phyloP scores from a whole-genome alignment of 257 asterid genomes.

The Anisodus acutangulus region DNA sequence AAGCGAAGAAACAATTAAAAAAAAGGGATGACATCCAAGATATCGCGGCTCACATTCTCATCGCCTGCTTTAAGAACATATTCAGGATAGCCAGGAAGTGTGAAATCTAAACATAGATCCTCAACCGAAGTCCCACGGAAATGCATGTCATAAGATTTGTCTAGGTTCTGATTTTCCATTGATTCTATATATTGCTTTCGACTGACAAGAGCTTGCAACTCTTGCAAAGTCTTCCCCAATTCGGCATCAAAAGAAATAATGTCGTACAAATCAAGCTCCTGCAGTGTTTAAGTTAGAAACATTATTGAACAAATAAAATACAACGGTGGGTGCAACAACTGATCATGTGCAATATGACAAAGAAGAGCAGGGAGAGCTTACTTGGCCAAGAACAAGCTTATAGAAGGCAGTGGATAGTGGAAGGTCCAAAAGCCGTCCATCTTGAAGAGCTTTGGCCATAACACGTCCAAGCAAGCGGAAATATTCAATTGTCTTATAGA shows the following conservation, averaged over 20 bases:
- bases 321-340: not conserved
- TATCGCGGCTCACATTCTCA: conserved; percentile 56
- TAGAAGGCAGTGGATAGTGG: conserved; percentile 84
- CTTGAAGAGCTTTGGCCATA: conserved; percentile 98
- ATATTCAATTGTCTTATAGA: conserved; percentile 71
- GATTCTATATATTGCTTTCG: conserved; percentile 72
- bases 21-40: not conserved
- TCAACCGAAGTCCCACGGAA: conserved; percentile 81
- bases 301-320: not conserved
- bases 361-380: conserved; percentile 40
- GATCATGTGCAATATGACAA: conserved; percentile 4
- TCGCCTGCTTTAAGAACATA: conserved; percentile 72
- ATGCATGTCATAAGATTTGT: conserved; percentile 45
- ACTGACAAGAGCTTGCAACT: conserved; percentile 80
- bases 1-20: not conserved
- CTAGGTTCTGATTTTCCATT: conserved; percentile 53
- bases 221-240: conserved; percentile 86
- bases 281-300: conserved; percentile 32
- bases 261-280: conserved; percentile 96
- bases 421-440: conserved; percentile 94
- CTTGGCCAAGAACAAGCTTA: conserved; percentile 85
- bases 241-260: conserved; percentile 76
- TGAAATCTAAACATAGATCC: conserved; percentile 91
- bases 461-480: conserved; percentile 87
- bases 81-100: conserved; percentile 93